Conservation (phyloP, 2,329 filamentous ascomycete species). For the Aspergillus carbonarius region DNA sequence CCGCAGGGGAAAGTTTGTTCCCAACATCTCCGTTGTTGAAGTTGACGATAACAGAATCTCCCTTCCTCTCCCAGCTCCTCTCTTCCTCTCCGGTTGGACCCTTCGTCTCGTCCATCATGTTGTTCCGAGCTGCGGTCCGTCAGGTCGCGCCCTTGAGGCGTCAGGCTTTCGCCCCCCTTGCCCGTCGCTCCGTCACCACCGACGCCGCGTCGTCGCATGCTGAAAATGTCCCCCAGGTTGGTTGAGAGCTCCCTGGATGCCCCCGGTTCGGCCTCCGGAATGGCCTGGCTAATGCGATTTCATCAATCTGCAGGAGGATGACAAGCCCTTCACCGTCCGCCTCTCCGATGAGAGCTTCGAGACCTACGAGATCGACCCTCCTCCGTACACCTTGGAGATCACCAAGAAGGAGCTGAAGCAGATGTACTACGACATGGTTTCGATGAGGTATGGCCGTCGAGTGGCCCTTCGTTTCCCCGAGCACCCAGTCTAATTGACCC, state of each 20-base stretch:
- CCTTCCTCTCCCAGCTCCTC: conserved; percentile 14
- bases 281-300: conserved; percentile 22
- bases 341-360: conserved; percentile 99
- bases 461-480: background rate
- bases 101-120: conserved; percentile 54
- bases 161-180: conserved; percentile 47
- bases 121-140: conserved; percentile 67
- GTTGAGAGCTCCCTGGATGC: conserved; percentile 44
- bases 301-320: conserved; percentile 67
- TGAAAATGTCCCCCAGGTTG: conserved; percentile 72
- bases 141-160: conserved; percentile 58
- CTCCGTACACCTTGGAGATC: conserved; percentile 84
- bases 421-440: conserved; percentile 99
- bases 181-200: conserved; percentile 81
- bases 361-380: conserved; percentile 97
- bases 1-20: conserved; percentile 34
- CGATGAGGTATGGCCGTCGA: conserved; percentile 69
- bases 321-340: conserved; percentile 86
- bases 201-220: conserved; percentile 90
- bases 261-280: background rate
- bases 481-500: background rate
- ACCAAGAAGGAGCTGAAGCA: conserved; percentile 98
- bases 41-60: conserved; percentile 33
- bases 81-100: conserved; percentile 31
- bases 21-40: conserved; percentile 31